These are phyloP conservation scores for Phanerochaete sordida DNA, from an alignment of 768 basidiomycete species.

Conservation along the genomic window DNA sequence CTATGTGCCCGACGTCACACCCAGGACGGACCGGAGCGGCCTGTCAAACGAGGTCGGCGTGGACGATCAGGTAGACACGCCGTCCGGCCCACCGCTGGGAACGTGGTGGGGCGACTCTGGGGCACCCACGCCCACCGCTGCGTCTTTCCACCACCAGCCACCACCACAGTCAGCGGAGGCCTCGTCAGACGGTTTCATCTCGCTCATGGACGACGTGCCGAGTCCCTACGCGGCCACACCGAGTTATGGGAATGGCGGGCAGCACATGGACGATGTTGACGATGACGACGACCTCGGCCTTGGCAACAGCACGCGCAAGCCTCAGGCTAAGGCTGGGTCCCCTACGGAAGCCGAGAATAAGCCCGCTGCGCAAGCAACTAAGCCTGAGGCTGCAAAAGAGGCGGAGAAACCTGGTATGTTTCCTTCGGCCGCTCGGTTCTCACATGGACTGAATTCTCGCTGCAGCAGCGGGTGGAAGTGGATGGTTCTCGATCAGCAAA, in stretches of 20 bases:
- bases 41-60: slow-evolving; percentile 13
- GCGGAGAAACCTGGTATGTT: slow-evolving; percentile 30
- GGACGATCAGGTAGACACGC: slow-evolving; percentile 22
- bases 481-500: slow-evolving; percentile 67
- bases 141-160: slow-evolving; percentile 59
- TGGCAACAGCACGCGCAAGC: slow-evolving; percentile 61
- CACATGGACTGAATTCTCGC: not conserved
- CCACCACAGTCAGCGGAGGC: slow-evolving; percentile 24
- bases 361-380: not conserved
- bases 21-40: slow-evolving; percentile 16
- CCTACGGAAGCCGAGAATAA: slow-evolving; percentile 8
- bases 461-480: slow-evolving; percentile 33
- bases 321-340: slow-evolving; percentile 29
- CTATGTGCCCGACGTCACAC: slow-evolving; percentile 26
- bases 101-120: slow-evolving; percentile 60
- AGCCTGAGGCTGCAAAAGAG: slow-evolving; percentile 14
- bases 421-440: not conserved
- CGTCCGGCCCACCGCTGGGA: slow-evolving; percentile 9
- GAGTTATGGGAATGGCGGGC: slow-evolving; percentile 14
- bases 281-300: slow-evolving; percentile 87
- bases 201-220: slow-evolving; percentile 63
- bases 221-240: slow-evolving; percentile 37
- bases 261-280: slow-evolving; percentile 60
- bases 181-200: slow-evolving; percentile 61
- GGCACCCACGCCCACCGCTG: slow-evolving; percentile 61